phyloP scores from a whole-genome alignment of 2,329 filamentous ascomycete species.

The Gyromitra esculenta region DNA sequence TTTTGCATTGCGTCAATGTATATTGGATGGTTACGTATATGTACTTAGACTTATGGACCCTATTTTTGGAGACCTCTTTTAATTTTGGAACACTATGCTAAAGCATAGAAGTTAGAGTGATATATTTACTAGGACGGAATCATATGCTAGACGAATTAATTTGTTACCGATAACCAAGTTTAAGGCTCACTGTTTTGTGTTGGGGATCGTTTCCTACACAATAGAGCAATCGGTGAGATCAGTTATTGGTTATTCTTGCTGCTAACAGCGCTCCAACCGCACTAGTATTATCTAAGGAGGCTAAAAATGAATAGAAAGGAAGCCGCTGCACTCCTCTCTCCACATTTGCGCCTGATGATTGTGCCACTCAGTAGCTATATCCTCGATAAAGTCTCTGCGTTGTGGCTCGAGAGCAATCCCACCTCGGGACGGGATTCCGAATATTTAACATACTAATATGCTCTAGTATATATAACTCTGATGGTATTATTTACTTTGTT shows the following conservation, averaged over 20 bases:
- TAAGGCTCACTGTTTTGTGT: not conserved
- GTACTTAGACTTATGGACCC: not conserved
- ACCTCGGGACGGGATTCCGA: not conserved
- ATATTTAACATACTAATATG: slow-evolving; percentile 9
- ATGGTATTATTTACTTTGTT: not conserved
- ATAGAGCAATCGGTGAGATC: slow-evolving; percentile 10
- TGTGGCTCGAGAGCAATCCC: slow-evolving; percentile 5
- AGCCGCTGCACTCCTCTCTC: not conserved
- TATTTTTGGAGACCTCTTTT: not conserved
- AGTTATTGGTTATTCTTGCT: not conserved
- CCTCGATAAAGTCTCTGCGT: slow-evolving; percentile 6
- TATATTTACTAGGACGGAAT: not conserved
- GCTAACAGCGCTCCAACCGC: not conserved
- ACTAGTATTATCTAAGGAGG: slow-evolving; percentile 9
- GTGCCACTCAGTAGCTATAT: slow-evolving; percentile 24
- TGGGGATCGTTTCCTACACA: not conserved
- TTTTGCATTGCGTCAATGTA: slow-evolving; percentile 5
- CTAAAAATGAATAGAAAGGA: not conserved
- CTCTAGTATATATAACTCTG: slow-evolving; percentile 16
- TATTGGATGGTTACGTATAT: not conserved
- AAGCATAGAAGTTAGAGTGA: not conserved
- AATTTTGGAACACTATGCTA: not conserved
- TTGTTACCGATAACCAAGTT: not conserved
- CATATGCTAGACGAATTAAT: not conserved
- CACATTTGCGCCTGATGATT: slow-evolving; percentile 7